phyloP scores from a whole-genome alignment of 352 stramenopile species.

The Phytophthora sansomeana region DNA sequence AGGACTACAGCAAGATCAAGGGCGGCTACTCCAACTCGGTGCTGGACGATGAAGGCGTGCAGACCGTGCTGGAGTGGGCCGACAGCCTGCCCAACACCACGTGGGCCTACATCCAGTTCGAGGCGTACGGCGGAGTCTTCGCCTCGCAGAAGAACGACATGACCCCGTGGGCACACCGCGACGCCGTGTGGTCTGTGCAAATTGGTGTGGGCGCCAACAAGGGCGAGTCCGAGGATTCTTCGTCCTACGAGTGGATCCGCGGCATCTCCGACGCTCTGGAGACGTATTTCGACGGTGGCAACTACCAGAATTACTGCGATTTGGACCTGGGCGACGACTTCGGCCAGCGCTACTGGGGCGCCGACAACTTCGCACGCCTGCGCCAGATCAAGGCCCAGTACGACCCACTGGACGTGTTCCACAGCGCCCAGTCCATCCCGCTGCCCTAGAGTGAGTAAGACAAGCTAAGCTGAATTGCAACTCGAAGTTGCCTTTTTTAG shows the following conservation, averaged over 20 bases:
- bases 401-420: conserved; percentile 59
- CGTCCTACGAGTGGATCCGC: conserved; percentile 53
- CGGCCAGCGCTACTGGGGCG: conserved; percentile 56
- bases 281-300: conserved; percentile 53
- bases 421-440: conserved; percentile 64
- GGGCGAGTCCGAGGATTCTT: conserved; percentile 44
- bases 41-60: conserved; percentile 47
- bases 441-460: conserved; percentile 26
- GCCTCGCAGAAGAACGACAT: conserved; percentile 49
- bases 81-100: conserved; percentile 48
- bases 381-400: conserved; percentile 59
- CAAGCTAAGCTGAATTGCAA: not conserved
- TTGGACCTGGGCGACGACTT: conserved; percentile 55
- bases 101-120: conserved; percentile 61
- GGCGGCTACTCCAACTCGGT: conserved; percentile 55
- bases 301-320: conserved; percentile 74
- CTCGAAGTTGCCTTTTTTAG: conserved; percentile 8
- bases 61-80: conserved; percentile 45
- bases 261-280: conserved; percentile 43
- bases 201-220: conserved; percentile 50
- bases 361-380: conserved; percentile 56
- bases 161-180: conserved; percentile 53
- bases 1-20: conserved; percentile 61
- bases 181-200: conserved; percentile 61
- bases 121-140: conserved; percentile 61